Conservation (phyloP, 345 rosid species). For the Linum trigynum region DNA sequence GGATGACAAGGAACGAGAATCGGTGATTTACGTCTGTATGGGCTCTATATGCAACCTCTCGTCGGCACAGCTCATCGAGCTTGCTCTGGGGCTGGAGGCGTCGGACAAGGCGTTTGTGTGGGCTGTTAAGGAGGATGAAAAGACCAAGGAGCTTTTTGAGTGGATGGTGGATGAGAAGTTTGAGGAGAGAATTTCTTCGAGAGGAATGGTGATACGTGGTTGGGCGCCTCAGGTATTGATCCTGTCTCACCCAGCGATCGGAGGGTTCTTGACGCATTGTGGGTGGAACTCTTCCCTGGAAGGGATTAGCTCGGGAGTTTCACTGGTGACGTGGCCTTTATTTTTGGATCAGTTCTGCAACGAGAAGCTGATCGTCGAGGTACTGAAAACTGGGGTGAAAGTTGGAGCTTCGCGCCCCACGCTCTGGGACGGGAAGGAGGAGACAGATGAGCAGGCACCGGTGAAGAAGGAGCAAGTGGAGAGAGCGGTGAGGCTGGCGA, state of each 20-base stretch:
- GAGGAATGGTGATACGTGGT: slow-evolving; percentile 19
- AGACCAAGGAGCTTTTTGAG: slow-evolving; percentile 7
- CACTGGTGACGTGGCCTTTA: slow-evolving; percentile 25
- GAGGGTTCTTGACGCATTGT: slow-evolving; percentile 31
- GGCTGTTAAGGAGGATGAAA: slow-evolving; percentile 14
- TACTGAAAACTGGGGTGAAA: slow-evolving; percentile 17
- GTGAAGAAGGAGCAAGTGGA: slow-evolving; percentile 14
- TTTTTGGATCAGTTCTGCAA: slow-evolving; percentile 28
- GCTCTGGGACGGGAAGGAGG: slow-evolving; percentile 16
- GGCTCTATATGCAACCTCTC: slow-evolving; percentile 31
- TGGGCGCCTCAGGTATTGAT: slow-evolving; percentile 29
- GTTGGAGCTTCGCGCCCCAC: slow-evolving; percentile 11
- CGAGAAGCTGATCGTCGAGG: slow-evolving; percentile 23
- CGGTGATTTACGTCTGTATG: slow-evolving; percentile 39
- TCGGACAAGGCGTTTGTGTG: slow-evolving; percentile 33
- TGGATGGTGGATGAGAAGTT: slow-evolving; percentile 18
- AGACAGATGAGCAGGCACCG: not conserved
- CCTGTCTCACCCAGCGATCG: slow-evolving; percentile 19
- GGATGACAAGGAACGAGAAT: slow-evolving; percentile 18
- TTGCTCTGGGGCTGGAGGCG: slow-evolving; percentile 39
- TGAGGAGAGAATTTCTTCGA: slow-evolving; percentile 15
- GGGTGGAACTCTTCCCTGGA: slow-evolving; percentile 29
- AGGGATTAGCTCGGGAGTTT: slow-evolving; percentile 20
- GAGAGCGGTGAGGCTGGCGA: slow-evolving; percentile 13
- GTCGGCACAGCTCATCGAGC: slow-evolving; percentile 27